Evolutionary conservation across 768 basidiomycete species (phyloP), one percentile per base, ranked within the genome.

Genomic region (Hydnomerulius pinastri): DNA sequence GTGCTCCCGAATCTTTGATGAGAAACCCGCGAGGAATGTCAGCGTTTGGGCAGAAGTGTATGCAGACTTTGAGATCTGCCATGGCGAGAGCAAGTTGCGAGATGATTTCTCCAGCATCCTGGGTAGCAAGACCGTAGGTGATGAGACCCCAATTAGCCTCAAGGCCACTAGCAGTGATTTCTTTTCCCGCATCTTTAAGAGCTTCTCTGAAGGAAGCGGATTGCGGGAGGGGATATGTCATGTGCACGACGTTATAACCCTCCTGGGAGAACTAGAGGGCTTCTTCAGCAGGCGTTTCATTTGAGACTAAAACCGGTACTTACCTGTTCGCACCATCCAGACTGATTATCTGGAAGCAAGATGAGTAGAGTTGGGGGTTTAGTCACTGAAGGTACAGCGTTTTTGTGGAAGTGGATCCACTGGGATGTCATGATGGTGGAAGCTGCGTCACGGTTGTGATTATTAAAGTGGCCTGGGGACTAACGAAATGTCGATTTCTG

Each of bases 261-360:
- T 76, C 75, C 48, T 72, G 68, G 27, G 73, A 55, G 51, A 70
- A 66, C 68, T 73, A 45, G n/a, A 28, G 10, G 13, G 23, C 43
- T 21, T 33, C 4, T 21, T 24, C n/a, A n/a, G 10, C 6, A 23
- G 7, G 4, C 13, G 24, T 8, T 35, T 36, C 11, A 36, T 11
- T 36, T 35, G 9, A 6, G 11, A 23, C 17, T n/a, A n/a, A 27
- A 8, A 21, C 13, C 24, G 30, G 28, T 47, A 12, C 28, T 18
- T 29, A 71, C 73, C 61, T 74, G 72, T 47, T 69, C 58, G 46
- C 73, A 72, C 72, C 69, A 72, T 35, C 64, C 67, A 20, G 45
- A 43, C 28, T 71, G 70, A 27, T 60, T 66, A 13, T 63, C 61
- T 21, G 65, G 57, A 13, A 70, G 58, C 28, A 72, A 55, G 6